phyloP scores from a whole-genome alignment of 176 grass and related monocot genomes.

The Carex myosuroides region DNA sequence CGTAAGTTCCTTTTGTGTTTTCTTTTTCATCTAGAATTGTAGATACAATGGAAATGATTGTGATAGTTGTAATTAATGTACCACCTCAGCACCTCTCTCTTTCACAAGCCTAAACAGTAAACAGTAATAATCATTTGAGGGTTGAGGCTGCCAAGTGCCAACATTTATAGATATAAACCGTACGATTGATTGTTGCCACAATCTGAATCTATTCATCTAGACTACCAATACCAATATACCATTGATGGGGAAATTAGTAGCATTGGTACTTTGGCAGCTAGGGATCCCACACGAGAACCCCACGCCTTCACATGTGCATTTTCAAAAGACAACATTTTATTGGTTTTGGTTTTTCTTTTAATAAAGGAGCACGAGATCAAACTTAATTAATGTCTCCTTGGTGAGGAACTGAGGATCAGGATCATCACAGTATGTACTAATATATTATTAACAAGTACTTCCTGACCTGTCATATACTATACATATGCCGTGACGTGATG shows the following conservation, averaged over 20 bases:
- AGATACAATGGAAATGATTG: not conserved
- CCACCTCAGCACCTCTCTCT: not conserved
- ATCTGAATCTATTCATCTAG: no score
- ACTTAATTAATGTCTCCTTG: not conserved
- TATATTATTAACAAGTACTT: no score
- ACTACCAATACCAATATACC: no score
- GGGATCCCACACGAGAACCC: not conserved
- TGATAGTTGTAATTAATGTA: not conserved
- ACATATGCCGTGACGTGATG: no score
- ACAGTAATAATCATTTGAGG: not conserved
- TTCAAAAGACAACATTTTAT: slow-evolving; percentile 3
- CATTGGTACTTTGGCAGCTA: not conserved
- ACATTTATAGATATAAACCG: not conserved
- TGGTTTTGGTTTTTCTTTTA: not conserved
- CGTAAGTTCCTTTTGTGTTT: not conserved
- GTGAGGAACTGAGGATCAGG: no score
- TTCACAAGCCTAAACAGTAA: not conserved
- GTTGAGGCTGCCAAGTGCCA: not conserved
- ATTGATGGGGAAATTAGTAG: not conserved
- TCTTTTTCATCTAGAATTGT: not conserved
- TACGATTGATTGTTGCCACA: not conserved
- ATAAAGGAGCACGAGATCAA: not conserved
- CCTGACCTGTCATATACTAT: no score
- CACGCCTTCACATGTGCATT: not conserved
- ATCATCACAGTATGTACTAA: not conserved